Evolutionary conservation across 306 rosid species (phyloP).

Genomic region (Vigna reflexopilosa): DNA sequence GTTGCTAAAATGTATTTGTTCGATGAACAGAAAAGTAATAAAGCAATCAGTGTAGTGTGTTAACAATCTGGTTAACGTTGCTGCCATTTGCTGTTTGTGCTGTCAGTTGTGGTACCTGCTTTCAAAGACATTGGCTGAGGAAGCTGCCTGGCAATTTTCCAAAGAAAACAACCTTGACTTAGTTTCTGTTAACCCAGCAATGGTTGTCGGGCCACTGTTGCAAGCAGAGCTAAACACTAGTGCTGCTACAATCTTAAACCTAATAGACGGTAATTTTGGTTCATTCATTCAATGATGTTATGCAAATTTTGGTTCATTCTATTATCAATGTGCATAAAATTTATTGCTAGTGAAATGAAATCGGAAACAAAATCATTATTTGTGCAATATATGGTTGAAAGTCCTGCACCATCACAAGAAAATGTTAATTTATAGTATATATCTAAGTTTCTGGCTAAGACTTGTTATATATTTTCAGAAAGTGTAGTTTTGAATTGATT

Average conservation of each 20-base stretch:
- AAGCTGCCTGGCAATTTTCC: conserved; percentile 71
- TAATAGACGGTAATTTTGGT: conserved; percentile 59
- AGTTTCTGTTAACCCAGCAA: conserved; percentile 66
- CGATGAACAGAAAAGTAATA: background rate
- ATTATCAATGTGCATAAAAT: too few species aligned
- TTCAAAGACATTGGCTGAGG: conserved; percentile 80
- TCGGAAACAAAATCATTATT: background rate
- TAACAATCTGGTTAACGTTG: background rate
- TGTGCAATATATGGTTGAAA: too few species aligned
- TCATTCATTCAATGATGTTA: background rate
- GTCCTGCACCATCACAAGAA: too few species aligned
- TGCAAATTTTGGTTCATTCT: too few species aligned
- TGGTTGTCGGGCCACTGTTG: conserved; percentile 73
- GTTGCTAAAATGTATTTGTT: background rate
- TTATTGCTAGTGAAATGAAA: background rate
- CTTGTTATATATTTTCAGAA: too few species aligned
- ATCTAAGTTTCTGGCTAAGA: too few species aligned
- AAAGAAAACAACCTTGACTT: conserved; percentile 71
- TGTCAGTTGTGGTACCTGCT: conserved; percentile 64
- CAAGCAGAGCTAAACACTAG: conserved; percentile 68
- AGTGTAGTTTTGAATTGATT: background rate
- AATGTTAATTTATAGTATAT: too few species aligned
- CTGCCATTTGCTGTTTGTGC: background rate
- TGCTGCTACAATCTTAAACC: conserved; percentile 49
- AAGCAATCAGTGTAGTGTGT: background rate